phyloP scores from a whole-genome alignment of 23 red algal genomes.

The Gracilaria domingensis region DNA sequence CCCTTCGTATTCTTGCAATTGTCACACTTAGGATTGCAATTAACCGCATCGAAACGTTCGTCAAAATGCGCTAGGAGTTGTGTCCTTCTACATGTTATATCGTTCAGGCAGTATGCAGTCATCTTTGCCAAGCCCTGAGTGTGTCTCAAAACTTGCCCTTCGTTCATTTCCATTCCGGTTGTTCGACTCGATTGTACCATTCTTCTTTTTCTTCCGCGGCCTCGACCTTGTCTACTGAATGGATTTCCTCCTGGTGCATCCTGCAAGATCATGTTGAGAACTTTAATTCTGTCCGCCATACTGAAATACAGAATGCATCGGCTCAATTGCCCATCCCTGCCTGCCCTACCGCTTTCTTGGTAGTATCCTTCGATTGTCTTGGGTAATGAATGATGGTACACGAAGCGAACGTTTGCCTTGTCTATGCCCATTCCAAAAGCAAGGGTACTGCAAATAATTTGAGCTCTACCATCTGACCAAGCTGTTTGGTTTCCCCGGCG shows the following conservation, averaged over 20 bases:
- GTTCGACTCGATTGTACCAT: not conserved
- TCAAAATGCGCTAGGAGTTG: conserved; percentile 91
- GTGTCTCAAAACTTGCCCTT: conserved; percentile 79
- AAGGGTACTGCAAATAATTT: conserved; percentile 94
- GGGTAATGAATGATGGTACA: conserved; percentile 94
- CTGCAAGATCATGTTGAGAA: conserved; percentile 91
- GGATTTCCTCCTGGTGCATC: conserved; percentile 70
- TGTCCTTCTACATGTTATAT: conserved; percentile 85
- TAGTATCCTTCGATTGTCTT: conserved; percentile 99
- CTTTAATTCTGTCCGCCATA: conserved; percentile 77
- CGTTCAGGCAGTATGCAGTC: conserved; percentile 91
- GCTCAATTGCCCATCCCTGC: conserved; percentile 83
- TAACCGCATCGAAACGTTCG: conserved; percentile 83
- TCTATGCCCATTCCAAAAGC: conserved; percentile 99
- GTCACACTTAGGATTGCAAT: conserved; percentile 92
- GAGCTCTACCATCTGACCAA: conserved; percentile 75
- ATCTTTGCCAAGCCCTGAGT: conserved; percentile 89
- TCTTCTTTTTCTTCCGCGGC: conserved; percentile 40
- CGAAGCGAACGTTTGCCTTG: conserved; percentile 97
- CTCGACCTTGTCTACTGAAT: conserved; percentile 33
- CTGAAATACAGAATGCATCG: conserved; percentile 91
- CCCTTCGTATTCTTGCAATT: conserved; percentile 83
- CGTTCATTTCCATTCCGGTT: conserved; percentile 56
- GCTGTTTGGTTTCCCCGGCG: conserved; percentile 63
- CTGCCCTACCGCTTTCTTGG: conserved; percentile 97